phyloP scores from a whole-genome alignment of 805 yeast genomes.

The Candida tallmaniae region DNA sequence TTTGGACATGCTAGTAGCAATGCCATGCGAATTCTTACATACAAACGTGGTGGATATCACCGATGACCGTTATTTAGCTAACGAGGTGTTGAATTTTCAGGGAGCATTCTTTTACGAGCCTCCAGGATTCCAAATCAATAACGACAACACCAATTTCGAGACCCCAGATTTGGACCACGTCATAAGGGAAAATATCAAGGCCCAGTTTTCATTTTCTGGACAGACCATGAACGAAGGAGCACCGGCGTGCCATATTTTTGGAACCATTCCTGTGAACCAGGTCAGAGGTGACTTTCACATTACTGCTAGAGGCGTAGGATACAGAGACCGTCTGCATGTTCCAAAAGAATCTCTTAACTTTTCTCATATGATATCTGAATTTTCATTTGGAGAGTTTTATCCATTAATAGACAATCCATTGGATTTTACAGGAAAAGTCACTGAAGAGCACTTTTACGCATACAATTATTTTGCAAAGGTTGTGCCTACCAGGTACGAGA shows the following conservation, averaged over 20 bases:
- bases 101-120: constrained; percentile 60
- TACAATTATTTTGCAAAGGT: constrained; percentile 70
- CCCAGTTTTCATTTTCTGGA: constrained; percentile 52
- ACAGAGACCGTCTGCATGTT: constrained; percentile 43
- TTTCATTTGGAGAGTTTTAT: constrained; percentile 86
- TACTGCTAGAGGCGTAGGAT: constrained; percentile 71
- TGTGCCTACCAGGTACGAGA: constrained; percentile 75
- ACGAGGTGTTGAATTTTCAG: constrained; percentile 68
- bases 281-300: constrained; percentile 85
- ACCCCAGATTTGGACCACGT: constrained; percentile 64
- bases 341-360: constrained; percentile 59
- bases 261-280: constrained; percentile 77
- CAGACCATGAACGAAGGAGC: constrained; percentile 45
- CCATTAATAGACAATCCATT: constrained; percentile 87
- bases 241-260: constrained; percentile 84
- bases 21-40: constrained; percentile 76
- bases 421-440: constrained; percentile 63
- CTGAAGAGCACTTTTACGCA: constrained; percentile 44
- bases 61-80: constrained; percentile 72
- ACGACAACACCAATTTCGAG: constrained; percentile 43
- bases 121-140: constrained; percentile 35
- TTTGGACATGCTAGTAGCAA: constrained; percentile 72
- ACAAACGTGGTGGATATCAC: constrained; percentile 77
- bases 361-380: constrained; percentile 79
- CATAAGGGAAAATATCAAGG: constrained; percentile 60